Conservation (phyloP, 2,329 filamentous ascomycete species). For the Sporothrix luriei region DNA sequence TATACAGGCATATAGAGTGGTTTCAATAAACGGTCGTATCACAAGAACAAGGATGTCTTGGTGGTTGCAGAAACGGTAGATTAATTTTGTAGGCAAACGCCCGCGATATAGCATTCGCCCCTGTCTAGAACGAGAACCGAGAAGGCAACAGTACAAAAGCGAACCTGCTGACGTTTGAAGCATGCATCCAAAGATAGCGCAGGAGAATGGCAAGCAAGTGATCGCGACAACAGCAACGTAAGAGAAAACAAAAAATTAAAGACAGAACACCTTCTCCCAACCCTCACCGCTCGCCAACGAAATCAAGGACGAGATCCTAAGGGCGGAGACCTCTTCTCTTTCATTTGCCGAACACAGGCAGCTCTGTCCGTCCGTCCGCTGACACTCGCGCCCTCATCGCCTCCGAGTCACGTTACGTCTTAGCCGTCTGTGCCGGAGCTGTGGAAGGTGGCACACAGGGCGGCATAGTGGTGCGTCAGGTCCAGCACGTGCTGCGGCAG, state of each 20-base stretch:
- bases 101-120: not conserved
- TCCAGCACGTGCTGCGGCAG: constrained; percentile 91
- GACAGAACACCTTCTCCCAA: not conserved
- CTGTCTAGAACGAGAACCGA: not conserved
- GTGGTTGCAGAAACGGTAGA: not conserved
- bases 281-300: not conserved
- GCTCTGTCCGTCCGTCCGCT: not conserved
- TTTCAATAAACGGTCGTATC: not conserved
- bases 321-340: too few species aligned
- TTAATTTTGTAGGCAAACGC: constrained; percentile 8
- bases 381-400: not conserved
- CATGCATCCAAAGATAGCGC: not conserved
- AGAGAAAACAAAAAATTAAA: not conserved
- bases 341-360: too few species aligned
- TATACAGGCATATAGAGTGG: not conserved
- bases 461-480: constrained; percentile 93
- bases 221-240: not conserved
- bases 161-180: not conserved
- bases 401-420: constrained; percentile 30
- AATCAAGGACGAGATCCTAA: too few species aligned
- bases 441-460: constrained; percentile 89
- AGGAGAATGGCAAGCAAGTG: not conserved
- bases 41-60: not conserved
- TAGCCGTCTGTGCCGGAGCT: constrained; percentile 89
- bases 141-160: constrained; percentile 2